Evolutionary conservation across 805 yeast genomes (phyloP).

Genomic region (Hanseniaspora mollemarum): DNA sequence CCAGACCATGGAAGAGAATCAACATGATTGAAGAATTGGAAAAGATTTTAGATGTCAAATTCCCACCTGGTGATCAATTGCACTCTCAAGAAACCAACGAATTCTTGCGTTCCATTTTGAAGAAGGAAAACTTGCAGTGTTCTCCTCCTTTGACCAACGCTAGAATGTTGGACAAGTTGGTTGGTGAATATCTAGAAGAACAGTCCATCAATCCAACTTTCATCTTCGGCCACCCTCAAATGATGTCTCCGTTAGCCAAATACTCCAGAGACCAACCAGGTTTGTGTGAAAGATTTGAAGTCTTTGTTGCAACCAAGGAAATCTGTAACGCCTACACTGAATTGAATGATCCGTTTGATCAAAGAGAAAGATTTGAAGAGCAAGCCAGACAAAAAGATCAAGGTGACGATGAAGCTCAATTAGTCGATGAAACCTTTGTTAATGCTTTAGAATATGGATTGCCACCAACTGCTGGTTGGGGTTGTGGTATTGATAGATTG

Average conservation of each 20-base stretch:
- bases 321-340: constrained; percentile 97
- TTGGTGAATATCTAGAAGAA: constrained; percentile 85
- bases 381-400: constrained; percentile 97
- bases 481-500: constrained; percentile 95
- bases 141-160: constrained; percentile 89
- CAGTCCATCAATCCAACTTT: constrained; percentile 92
- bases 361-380: constrained; percentile 93
- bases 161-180: constrained; percentile 95
- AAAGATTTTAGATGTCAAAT: constrained; percentile 69
- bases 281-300: constrained; percentile 95
- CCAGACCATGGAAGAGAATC: constrained; percentile 97
- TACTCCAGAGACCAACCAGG: constrained; percentile 87
- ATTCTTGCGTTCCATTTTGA: constrained; percentile 71
- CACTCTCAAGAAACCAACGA: constrained; percentile 89
- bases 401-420: constrained; percentile 98
- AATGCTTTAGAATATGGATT: constrained; percentile 95
- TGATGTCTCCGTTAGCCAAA: constrained; percentile 99
- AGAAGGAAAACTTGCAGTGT: constrained; percentile 75
- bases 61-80: constrained; percentile 91
- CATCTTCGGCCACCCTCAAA: constrained; percentile 97
- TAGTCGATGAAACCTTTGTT: constrained; percentile 93
- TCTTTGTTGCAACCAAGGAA: constrained; percentile 96
- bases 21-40: constrained; percentile 95
- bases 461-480: constrained; percentile 99
- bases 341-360: constrained; percentile 97